These are phyloP conservation scores for Trichoderma citrinoviride DNA, from an alignment of 2,329 filamentous ascomycete genomes.

Conservation along the genomic window DNA sequence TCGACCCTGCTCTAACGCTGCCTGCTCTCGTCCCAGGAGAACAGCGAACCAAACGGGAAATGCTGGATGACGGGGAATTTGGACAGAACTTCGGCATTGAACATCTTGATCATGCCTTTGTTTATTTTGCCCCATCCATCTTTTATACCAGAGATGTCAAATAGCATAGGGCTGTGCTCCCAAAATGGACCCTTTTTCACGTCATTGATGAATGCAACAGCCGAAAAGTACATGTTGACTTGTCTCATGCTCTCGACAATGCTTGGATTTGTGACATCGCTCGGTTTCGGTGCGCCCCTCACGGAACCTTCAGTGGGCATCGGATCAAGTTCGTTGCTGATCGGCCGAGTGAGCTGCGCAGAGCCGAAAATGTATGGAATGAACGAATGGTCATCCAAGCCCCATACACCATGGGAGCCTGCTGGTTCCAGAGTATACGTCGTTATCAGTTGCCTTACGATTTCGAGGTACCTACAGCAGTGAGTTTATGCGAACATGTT, in stretches of 20 bases:
- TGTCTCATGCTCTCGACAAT: conserved; percentile 64
- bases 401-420: conserved; percentile 96
- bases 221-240: conserved; percentile 87
- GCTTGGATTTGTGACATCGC: conserved; percentile 62
- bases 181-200: conserved; percentile 96
- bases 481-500: not conserved
- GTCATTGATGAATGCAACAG: conserved; percentile 94
- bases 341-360: conserved; percentile 79
- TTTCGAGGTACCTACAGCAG: conserved; percentile 66
- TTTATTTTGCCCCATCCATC: conserved; percentile 99
- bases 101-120: conserved; percentile 99
- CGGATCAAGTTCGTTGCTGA: conserved; percentile 52
- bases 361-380: conserved; percentile 93
- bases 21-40: conserved; percentile 70
- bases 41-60: conserved; percentile 79
- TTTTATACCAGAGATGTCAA: conserved; percentile 86
- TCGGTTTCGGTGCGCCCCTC: conserved; percentile 66
- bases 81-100: conserved; percentile 89
- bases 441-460: conserved; percentile 79
- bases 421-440: conserved; percentile 94
- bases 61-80: conserved; percentile 99
- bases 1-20: conserved; percentile 37
- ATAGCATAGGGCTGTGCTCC: conserved; percentile 93
- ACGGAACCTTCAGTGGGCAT: conserved; percentile 80
- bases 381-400: conserved; percentile 95